Evolutionary conservation across 108 stramenopile genomes (phyloP), one percentile per base, ranked within the genome.

Genomic region (Pseudonitzschia delicatissima): DNA sequence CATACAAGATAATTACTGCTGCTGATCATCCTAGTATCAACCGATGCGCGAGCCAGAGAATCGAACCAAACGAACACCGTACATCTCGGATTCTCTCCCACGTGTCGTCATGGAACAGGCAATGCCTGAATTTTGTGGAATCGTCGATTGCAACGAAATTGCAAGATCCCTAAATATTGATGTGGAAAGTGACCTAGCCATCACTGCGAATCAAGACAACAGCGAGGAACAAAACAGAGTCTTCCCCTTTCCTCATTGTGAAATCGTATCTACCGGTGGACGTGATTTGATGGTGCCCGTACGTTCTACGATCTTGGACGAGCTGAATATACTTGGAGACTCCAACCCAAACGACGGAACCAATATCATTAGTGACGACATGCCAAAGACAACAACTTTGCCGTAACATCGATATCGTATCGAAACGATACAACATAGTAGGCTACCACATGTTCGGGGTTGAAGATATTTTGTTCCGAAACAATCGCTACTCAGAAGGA

Each of bases 41-140:
- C n/a, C n/a, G 7, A 21, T 48, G 9, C 47, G 2, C 21, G 3
- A 21, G n/a, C 20, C 20, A 23, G 47, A 18, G 2, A 8, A 48
- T 7, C 20, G 20, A 2, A 23, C 47, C 21, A 48, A 48, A 2
- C 2, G 17, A 2, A 7, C 3, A 6, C 4, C 2, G 2, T 18
- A 8, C 8, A 23, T 23, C 47, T 6, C 20, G 47, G 21, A 23
- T 48, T 23, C 47, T 48, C 47, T 48, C 47, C 6, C 21, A 23
- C 47, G 47, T 6, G 47, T 48, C 7, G 47, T 48, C 21, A 48
- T 48, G 47, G 47, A 48, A 48, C 47, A 48, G 47, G 47, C 47
- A 23, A 48, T 5, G 3, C 47, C 47, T 5, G 47, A 48, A 7
- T 48, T 5, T 7, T 48, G 47, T 23, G 47, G 47, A 18, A 48